These are phyloP conservation scores for Vanderwaltozyma polyspora DNA, from an alignment of 805 yeast genomes.

Conservation along the genomic window DNA sequence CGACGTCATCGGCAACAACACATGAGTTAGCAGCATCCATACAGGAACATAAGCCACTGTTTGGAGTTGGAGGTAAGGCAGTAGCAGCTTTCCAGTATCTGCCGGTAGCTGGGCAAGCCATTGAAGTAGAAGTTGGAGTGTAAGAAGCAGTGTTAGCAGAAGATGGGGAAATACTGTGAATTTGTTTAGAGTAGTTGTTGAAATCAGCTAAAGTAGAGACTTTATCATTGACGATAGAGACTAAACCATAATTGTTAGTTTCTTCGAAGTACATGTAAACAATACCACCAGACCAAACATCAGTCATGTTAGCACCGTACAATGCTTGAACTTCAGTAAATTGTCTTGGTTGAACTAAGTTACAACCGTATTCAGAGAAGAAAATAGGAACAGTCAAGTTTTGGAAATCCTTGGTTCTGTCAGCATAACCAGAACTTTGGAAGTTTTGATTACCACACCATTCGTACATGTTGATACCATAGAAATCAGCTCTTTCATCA, in stretches of 20 bases:
- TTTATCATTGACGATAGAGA: conserved; percentile 33
- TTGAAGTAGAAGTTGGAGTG: conserved; percentile 33
- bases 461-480: conserved; percentile 82
- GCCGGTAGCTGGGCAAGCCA: conserved; percentile 51
- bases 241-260: conserved; percentile 65
- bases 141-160: conserved; percentile 32
- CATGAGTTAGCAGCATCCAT: conserved; percentile 44
- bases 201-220: conserved; percentile 56
- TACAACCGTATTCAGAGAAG: conserved; percentile 81
- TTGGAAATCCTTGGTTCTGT: conserved; percentile 51
- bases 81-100: conserved; percentile 55
- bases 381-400: conserved; percentile 62
- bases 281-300: conserved; percentile 84
- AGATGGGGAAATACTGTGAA: conserved; percentile 44
- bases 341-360: conserved; percentile 53
- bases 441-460: conserved; percentile 69
- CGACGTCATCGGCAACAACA: conserved; percentile 48
- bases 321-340: conserved; percentile 63
- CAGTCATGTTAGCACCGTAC: conserved; percentile 60
- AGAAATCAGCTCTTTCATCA: conserved; percentile 61
- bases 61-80: conserved; percentile 72
- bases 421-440: conserved; percentile 51
- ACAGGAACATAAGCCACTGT: conserved; percentile 53
- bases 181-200: conserved; percentile 49
- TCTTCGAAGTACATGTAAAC: conserved; percentile 80